Base-by-base conservation (phyloP, 2,329 filamentous ascomycete species). In the Penicillium rolfsii region DNA sequence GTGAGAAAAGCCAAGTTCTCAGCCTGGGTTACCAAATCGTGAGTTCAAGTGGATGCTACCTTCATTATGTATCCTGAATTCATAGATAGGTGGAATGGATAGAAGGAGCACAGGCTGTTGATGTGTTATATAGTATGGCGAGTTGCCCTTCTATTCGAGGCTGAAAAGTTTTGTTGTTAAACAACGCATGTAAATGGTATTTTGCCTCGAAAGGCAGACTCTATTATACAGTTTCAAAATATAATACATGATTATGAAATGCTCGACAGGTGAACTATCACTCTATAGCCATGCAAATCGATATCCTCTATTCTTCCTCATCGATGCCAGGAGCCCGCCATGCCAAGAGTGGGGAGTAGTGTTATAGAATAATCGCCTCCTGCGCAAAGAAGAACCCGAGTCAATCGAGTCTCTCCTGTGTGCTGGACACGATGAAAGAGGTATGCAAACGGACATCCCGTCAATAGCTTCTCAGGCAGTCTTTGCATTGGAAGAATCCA, bases 311-410 rank as follows among this genome's bases (percentile, higher is more conserved):
- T 30, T 36, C 19, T 33, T 60, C 53, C 56, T 59, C 60, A 30
- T 63, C 54, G 41, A 64, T 64, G 64, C 64, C 61, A 68, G 64
- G 67, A 61, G 64, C 67, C 67, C 46, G 67, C 67, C 67, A 67
- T 67, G 66, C 63, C 63, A 57, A 65, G 61, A 68, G 67, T 62
- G 59, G 67, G 65, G 67, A 69, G 55, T 60, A 56, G 56, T 43
- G 63, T 46, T 59, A 61, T 35, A 54, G 45, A 11, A 50, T 30
- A 22, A 33, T 22, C 19, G 48, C 43, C 36, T 22, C 19, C 24
- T 26, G n/a, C 12, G 35, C 35, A 14, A 26, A 26, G 14, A 28
- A 16, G 4, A 43, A 30, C 38, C 41, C 8, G 30, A 56, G 19
- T 56, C 54, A 33, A 38, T 56, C 54, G 33, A 14, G 28, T 41